Base-by-base conservation (phyloP, 2,329 filamentous ascomycete genomes). In the Aspergillus hiratsukae region DNA sequence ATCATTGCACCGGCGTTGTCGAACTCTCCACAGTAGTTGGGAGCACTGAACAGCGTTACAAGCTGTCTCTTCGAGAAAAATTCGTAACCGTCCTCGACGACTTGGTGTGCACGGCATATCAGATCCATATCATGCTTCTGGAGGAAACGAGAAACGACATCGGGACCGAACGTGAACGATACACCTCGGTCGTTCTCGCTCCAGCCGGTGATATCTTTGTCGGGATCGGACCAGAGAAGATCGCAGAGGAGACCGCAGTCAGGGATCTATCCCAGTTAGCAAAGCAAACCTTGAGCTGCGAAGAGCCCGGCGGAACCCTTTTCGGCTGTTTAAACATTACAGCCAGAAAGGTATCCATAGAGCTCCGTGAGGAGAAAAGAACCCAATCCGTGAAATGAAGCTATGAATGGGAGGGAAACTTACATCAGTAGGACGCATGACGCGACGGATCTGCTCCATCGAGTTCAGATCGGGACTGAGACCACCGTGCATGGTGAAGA, bases 91-190 rank as follows among this genome's bases (percentile, higher is more conserved):
- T 99, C 94, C 78, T 99, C 94, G 56, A 99, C 94, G 62, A 97
- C 94, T 78, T 97, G 93, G 78, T 99, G 94, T 63, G 94, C 94
- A 76, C 94, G 90, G 79, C 94, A 99, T 75, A 99, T 97, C 71
- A 99, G 83, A 71, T 99, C 94, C 93, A 99, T 97, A 79, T 99
- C 94, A 76, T 97, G 94, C 80, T 97, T 97, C 80, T 97, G 92
- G 60, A 99, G 78, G 84, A 99, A 99, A 62, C 93, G 87, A 52
- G 92, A 96, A 43, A 99, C 93, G 23, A 99, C 94, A 69, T 99
- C 93, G 21, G 93, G 93, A 4, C 94, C 94, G 70, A 99, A 99
- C 52, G 94, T 97, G 81, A 97, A 99, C 49, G 92, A 97, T 35
- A 99, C 94, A 80, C 94, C 94, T 72, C 94, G 89, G 72, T 99